Evolutionary conservation across 257 asterid genomes (phyloP), one percentile per base, ranked within the genome.

Genomic region (Verbascum thapsus): DNA sequence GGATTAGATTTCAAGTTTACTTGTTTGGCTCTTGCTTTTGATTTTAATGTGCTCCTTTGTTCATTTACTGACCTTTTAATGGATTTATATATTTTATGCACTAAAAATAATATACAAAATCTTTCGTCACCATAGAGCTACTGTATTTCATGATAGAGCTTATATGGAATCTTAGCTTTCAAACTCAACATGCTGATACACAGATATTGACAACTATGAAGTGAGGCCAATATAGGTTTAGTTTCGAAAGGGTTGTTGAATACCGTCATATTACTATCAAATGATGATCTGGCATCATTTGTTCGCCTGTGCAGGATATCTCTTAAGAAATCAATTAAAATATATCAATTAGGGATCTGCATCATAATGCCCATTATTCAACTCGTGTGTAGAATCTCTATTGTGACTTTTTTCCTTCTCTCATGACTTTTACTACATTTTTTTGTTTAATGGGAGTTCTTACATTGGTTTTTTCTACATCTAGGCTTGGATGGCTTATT

Each of bases 401-500:
- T 54, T 57, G 22, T 8, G 18, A 52, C 26, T 18, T 5, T 66
- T 19, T 12, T 19, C 16, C 6, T 55, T 12, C 44, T 12, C 32
- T 4, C 13, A 16, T 47, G 35, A 34, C 32, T 10, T 40, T 12
- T 44, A 15, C 22, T 58, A 6, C 50, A 11, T 44, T 30, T 60
- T 53, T 19, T 63, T 59, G 42, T 44, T 43, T 53, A 26, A 32
- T 41, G 35, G 16, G 54, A 23, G 48, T 72, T 74, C 76, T 71
- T 51, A 64, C 56, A 73, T 54, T 68, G 59, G 51, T 61, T 66
- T 71, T 67, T 74, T 56, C 55, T 52, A 38, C 45, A 72, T 70
- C 68, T 69, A 94, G 99, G 95, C 99, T 94, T 71, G 99, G 99
- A 63, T 94, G 99, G 99, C 85, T 94, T 67, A 74, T 94, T 66